Conservation (phyloP, 768 basidiomycete genomes). For the Lyophyllum atratum region DNA sequence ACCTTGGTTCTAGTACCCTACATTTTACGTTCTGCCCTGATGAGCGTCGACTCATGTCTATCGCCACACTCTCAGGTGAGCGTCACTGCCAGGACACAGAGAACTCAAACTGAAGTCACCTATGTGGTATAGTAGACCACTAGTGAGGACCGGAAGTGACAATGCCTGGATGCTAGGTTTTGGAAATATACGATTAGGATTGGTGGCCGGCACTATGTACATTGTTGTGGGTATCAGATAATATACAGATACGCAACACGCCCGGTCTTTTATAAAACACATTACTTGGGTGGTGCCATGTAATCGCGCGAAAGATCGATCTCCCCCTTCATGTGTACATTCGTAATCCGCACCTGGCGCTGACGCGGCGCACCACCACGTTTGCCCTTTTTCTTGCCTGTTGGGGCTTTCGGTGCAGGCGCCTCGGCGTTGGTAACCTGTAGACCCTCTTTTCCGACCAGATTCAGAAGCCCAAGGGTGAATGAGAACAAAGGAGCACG, state of each 20-base stretch:
- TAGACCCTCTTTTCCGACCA: constrained; percentile 61
- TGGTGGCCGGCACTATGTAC: not conserved
- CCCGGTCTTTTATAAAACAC: not conserved
- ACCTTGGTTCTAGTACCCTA: not conserved
- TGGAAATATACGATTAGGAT: constrained; percentile 2
- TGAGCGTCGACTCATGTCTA: too few species aligned
- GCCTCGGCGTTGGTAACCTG: constrained; percentile 75
- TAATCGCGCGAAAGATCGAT: constrained; percentile 86
- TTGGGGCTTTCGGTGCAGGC: constrained; percentile 52
- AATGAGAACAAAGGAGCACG: constrained; percentile 2
- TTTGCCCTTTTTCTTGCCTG: constrained; percentile 76
- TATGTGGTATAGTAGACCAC: too few species aligned
- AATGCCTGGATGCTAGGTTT: not conserved
- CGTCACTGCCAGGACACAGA: too few species aligned
- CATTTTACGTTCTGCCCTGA: not conserved
- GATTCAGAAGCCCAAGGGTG: constrained; percentile 10
- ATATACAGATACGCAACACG: constrained; percentile 1
- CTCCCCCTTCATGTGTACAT: constrained; percentile 82
- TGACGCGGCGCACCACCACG: constrained; percentile 73
- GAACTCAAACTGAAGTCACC: too few species aligned
- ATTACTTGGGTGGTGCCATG: constrained; percentile 38
- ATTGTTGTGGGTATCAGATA: constrained; percentile 10
- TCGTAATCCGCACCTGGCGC: constrained; percentile 82
- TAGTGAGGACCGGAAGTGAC: too few species aligned
- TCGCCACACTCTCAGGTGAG: too few species aligned